A percentile compares a stretch with the other conserved stretches of the same genome.
phyloP scores from a whole-genome alignment of 23 red algal genomes.

The Gracilaria gracilis region DNA sequence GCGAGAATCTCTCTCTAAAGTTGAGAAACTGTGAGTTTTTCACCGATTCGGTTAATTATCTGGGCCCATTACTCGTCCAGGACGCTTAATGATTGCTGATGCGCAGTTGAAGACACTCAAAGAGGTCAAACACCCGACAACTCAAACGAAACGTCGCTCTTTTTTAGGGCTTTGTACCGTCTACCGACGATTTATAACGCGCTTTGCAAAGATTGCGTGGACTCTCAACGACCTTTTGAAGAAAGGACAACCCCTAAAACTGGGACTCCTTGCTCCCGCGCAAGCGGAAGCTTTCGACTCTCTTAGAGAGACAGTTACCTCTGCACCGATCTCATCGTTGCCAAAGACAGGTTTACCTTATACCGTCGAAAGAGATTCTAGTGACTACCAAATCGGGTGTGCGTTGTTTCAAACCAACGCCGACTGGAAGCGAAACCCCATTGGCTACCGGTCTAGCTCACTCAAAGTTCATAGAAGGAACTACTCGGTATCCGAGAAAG shows the following conservation, averaged over 20 bases:
- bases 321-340: no score
- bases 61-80: neutral
- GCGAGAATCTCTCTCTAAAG: neutral
- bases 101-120: neutral
- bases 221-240: neutral
- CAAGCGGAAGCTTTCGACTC: constrained; percentile 6
- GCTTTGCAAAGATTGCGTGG: neutral
- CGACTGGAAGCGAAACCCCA: neutral
- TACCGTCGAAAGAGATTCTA: no score
- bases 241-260: constrained; percentile 2
- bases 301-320: no score
- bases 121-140: neutral
- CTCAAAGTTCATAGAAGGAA: neutral
- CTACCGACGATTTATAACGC: constrained; percentile 1
- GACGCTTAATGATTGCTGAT: neutral
- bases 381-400: no score
- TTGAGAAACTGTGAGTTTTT: no score
- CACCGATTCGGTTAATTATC: no score
- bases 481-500: neutral
- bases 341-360: no score
- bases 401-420: no score
- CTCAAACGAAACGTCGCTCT: neutral
- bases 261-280: neutral
- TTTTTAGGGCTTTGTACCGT: constrained; percentile 8
- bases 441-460: neutral